Evolutionary conservation across 1,284 basidiomycete species (phyloP).

Genomic region (Gymnopus androsaceus): DNA sequence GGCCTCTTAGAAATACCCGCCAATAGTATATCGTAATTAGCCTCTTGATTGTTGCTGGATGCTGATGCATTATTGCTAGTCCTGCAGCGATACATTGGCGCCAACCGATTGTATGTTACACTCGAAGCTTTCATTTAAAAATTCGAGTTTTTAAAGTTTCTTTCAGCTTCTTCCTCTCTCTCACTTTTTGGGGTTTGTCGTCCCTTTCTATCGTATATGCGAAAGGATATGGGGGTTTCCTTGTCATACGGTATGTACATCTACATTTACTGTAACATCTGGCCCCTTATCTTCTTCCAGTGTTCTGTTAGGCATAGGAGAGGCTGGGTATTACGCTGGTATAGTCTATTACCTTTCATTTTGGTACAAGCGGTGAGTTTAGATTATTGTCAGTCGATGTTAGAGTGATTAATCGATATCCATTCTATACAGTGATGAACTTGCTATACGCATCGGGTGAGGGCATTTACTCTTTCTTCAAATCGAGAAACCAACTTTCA

Average conservation of each 20-base stretch:
- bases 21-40: constrained; percentile 38
- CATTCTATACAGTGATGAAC: constrained; percentile 40
- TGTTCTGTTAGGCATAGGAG: constrained; percentile 48
- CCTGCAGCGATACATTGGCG: constrained; percentile 55
- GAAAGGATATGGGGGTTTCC: constrained; percentile 49
- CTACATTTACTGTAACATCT: not conserved
- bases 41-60: not conserved
- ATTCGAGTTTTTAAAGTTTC: not conserved
- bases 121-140: not conserved
- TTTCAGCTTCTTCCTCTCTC: constrained; percentile 52
- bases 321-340: constrained; percentile 55
- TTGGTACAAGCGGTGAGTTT: constrained; percentile 48
- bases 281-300: constrained; percentile 21
- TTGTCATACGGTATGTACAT: constrained; percentile 46
- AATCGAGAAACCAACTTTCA: not conserved
- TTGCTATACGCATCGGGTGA: constrained; percentile 54
- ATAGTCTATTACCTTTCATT: constrained; percentile 62
- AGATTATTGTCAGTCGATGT: constrained; percentile 27
- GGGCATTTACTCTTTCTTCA: not conserved
- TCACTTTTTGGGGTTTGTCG: constrained; percentile 53
- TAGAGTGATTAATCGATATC: constrained; percentile 9
- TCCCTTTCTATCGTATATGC: constrained; percentile 56
- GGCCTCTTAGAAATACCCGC: constrained; percentile 59
- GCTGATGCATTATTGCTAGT: constrained; percentile 32
- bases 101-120: constrained; percentile 50